Evolutionary conservation across 345 rosid species (phyloP), one percentile per base, ranked within the genome.

Genomic region (Hibiscus mutabilis): DNA sequence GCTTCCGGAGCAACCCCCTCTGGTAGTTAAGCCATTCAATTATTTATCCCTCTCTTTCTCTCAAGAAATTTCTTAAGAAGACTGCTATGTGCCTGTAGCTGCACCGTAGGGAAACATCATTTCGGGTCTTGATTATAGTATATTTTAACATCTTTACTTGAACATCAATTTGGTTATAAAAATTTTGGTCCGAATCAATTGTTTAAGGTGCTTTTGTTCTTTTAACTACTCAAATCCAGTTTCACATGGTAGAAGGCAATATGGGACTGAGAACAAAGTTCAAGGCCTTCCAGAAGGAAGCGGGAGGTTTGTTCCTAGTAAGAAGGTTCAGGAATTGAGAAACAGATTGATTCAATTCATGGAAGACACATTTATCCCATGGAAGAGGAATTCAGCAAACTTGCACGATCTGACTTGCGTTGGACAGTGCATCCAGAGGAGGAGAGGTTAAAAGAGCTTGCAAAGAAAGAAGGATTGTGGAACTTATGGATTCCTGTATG

Each of bases 391-490:
- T 95, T 95, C 72, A 74, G 75, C 68, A 86, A 86, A 81, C 96
- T 85, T 74, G 94, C 97, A 72, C 87, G 79, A 68, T 92, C 97
- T 42, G 77, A 84, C 55, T 72, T 59, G 19, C 88, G 97, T 10
- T 95, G 99, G 99, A 90, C 92, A 0, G 52, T 90, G 76, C 97
- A 92, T 83, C 97, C 97, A 2, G 88, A 84, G 80, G 99, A 95
- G 86, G 97, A 95, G 82, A 89, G 79, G 79, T 73, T 92, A 71
- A 95, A 89, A 80, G 92, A 85, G 59, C 68, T 90, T 83, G 99
- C 99, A 52, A 92, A 86, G 87, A 89, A 80, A 86, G 88, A 89
- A 79, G 96, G 97, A 66, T 71, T 95, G 59, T 92, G 99, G 99
- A 95, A 95, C 83, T 84, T 92, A 68, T 95, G 84, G 80, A 79